Conservation (phyloP, 345 rosid genomes). For the Barbarea vulgaris region DNA sequence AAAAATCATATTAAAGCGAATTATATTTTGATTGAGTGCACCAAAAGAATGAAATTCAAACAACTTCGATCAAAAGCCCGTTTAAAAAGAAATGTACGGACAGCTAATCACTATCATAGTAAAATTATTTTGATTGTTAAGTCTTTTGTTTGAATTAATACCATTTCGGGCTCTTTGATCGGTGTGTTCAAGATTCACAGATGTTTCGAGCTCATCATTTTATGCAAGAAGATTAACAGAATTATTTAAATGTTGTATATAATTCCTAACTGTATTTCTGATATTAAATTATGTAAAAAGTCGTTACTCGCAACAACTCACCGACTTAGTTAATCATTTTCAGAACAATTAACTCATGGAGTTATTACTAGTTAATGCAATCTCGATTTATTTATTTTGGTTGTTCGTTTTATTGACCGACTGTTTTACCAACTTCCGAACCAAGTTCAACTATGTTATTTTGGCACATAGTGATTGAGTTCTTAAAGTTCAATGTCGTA, state of each 20-base stretch:
- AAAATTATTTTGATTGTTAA: too few relatives aligned
- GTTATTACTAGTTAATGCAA: not conserved
- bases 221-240: not conserved
- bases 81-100: too few relatives aligned
- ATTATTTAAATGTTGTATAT: not conserved
- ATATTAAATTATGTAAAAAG: not conserved
- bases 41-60: too few relatives aligned
- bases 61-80: too few relatives aligned
- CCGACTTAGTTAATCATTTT: constrained; percentile 10
- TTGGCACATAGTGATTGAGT: not conserved
- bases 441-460: not conserved
- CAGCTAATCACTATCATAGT: not conserved
- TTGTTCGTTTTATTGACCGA: not conserved
- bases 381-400: not conserved
- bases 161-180: not conserved
- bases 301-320: constrained; percentile 1
- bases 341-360: not conserved
- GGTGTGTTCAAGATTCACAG: not conserved
- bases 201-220: constrained; percentile 23
- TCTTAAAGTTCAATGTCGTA: not conserved
- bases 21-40: too few relatives aligned
- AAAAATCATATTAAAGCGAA: not conserved
- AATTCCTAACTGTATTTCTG: not conserved
- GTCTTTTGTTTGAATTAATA: not conserved
- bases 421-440: constrained; percentile 1